Percentiles rank a stretch among this genome's conserved stretches.
Conservation (phyloP, 768 basidiomycete genomes). For the Naganishia friedmannii region DNA sequence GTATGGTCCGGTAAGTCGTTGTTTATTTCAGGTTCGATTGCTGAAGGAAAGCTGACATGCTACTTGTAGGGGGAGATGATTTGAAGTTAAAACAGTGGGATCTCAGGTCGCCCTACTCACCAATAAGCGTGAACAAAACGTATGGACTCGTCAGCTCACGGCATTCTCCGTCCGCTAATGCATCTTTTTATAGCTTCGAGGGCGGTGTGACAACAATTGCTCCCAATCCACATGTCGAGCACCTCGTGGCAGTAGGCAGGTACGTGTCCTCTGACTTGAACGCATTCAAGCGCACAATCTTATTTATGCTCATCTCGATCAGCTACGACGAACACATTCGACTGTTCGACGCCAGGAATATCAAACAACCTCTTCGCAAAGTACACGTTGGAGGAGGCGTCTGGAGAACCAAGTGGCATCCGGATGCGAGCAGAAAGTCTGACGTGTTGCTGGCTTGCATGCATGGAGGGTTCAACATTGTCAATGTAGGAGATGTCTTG, state of each 20-base stretch:
- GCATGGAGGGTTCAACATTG: conserved; percentile 92
- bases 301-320: not conserved
- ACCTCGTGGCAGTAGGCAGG: conserved; percentile 89
- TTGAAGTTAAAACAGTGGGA: conserved; percentile 89
- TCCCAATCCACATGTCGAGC: conserved; percentile 71
- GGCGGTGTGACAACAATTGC: conserved; percentile 91
- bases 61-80: conserved; percentile 79
- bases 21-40: not conserved
- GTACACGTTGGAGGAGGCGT: conserved; percentile 82
- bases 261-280: conserved; percentile 47
- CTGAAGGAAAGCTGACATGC: not conserved
- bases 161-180: not conserved
- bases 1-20: conserved; percentile 72
- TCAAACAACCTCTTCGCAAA: conserved; percentile 59
- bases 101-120: conserved; percentile 63
- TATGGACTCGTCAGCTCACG: conserved; percentile 41
- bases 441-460: conserved; percentile 92
- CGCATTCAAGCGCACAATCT: not conserved
- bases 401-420: conserved; percentile 97
- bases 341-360: conserved; percentile 77
- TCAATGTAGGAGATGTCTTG: conserved; percentile 55
- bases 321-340: conserved; percentile 82
- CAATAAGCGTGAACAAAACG: conserved; percentile 73
- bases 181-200: conserved; percentile 63
- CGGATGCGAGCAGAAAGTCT: conserved; percentile 61